Conservation (phyloP, 1,284 basidiomycete genomes). For the Fomitopsis pinicola region DNA sequence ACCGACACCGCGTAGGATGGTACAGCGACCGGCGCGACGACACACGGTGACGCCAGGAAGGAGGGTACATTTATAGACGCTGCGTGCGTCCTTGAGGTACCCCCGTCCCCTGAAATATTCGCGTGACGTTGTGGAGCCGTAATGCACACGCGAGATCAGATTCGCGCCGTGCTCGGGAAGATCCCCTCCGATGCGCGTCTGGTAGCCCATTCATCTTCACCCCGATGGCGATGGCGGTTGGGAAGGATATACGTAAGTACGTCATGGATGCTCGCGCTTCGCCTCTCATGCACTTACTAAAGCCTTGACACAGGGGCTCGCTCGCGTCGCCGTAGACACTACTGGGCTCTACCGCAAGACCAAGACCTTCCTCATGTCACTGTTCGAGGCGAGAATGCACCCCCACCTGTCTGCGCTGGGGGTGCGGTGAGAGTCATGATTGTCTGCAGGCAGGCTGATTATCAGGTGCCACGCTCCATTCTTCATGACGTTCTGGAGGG, state of each 20-base stretch:
- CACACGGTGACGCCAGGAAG: background rate
- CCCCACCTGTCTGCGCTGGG: no score
- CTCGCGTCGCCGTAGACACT: background rate
- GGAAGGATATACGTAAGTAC: background rate
- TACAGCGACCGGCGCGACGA: background rate
- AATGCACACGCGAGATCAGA: background rate
- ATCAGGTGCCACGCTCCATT: no score
- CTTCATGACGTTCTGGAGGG: background rate
- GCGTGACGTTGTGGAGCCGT: background rate
- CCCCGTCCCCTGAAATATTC: background rate
- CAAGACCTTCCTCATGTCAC: background rate
- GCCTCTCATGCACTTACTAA: background rate
- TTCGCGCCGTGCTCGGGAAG: background rate
- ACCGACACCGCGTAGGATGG: background rate
- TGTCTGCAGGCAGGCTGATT: no score
- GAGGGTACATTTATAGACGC: background rate
- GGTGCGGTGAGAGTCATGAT: no score
- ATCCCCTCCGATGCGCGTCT: background rate
- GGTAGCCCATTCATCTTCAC: no score
- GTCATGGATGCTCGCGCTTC: background rate
- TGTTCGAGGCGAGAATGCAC: background rate
- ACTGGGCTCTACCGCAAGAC: no score
- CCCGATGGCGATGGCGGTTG: background rate
- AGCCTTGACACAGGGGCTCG: background rate
- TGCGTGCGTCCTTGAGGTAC: background rate